phyloP scores from a whole-genome alignment of 768 basidiomycete species.

The Tulasnella calospora region DNA sequence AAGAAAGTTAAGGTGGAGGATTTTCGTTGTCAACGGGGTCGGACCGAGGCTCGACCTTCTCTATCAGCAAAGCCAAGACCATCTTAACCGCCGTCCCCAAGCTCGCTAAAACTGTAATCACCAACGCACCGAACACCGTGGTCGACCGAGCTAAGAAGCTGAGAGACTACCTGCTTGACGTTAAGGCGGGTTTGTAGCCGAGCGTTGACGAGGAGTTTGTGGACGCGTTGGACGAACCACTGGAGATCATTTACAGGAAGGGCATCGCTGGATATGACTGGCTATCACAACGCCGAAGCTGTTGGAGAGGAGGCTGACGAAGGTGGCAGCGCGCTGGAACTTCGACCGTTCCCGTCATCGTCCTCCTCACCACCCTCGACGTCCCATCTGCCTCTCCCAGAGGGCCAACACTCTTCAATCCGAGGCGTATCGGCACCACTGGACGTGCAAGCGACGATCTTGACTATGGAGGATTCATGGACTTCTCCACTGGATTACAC shows the following conservation, averaged over 20 bases:
- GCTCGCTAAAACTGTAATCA: not conserved
- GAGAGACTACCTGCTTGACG: not conserved
- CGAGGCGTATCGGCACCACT: slow-evolving; percentile 24
- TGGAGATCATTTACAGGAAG: slow-evolving; percentile 12
- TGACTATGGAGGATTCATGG: not conserved
- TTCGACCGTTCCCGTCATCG: not conserved
- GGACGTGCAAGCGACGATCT: slow-evolving; percentile 4
- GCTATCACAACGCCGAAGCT: slow-evolving; percentile 4
- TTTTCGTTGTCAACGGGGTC: too few species aligned
- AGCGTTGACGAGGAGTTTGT: not conserved
- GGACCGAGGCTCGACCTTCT: not conserved
- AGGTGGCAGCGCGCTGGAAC: not conserved
- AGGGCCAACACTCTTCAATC: not conserved
- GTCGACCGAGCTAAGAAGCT: not conserved
- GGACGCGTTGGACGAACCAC: slow-evolving; percentile 10
- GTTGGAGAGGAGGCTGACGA: not conserved
- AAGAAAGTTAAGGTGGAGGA: too few species aligned
- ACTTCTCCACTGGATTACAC: slow-evolving; percentile 54
- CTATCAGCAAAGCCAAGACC: not conserved
- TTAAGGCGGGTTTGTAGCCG: not conserved
- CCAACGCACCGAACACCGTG: slow-evolving; percentile 1
- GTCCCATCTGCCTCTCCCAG: not conserved
- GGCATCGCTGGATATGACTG: slow-evolving; percentile 22
- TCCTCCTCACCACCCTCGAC: not conserved
- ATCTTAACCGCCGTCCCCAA: slow-evolving; percentile 5